Evolutionary conservation across 2,329 filamentous ascomycete species (phyloP), one percentile per base, ranked within the genome.

Genomic region (Calonectria crousiana): DNA sequence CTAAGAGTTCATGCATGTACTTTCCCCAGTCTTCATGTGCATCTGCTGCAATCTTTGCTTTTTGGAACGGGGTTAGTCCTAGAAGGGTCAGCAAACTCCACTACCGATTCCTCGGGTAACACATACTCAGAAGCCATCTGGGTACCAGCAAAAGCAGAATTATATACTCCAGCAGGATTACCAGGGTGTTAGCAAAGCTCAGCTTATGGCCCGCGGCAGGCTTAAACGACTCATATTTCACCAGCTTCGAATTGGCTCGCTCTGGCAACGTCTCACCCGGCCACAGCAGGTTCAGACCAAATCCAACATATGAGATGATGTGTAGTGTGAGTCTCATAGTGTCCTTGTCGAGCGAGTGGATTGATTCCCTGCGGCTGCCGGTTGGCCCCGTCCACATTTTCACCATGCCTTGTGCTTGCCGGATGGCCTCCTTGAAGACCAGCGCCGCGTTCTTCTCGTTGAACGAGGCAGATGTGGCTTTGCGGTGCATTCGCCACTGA

Each of bases 361-460:
- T 86, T 0, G 90, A 91, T 60, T 78, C 80, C 30, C 74, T 78
- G 26, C 76, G 69, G 23, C 74, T 66, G 3, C 71, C 78, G 1
- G 49, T 72, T 47, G 73, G 69, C 80, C 85, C 86, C 6, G 89
- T 84, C 92, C 92, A 94, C 62, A 88, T 86, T 44, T 84, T 82
- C 36, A 94, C 79, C 89, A 95, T 89, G 16, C 89, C 88, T 74
- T 89, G 85, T 0, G 93, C 90, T 85, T 96, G 94, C 13, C 80
- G 77, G 28, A 93, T 86, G 1, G 90, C 88, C 81, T 94, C 92
- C 11, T 85, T 85, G 83, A 92, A 95, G 1, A 94, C 92, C 32
- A 94, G 82, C 18, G 89, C 87, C 71, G 94, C 93, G 82, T 95
- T 96, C 84, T 90, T 92, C 85, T 96, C 94, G 72, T 93, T 95